phyloP scores from a whole-genome alignment of 2,329 filamentous ascomycete species.

The Arthrobotrys megalospora region DNA sequence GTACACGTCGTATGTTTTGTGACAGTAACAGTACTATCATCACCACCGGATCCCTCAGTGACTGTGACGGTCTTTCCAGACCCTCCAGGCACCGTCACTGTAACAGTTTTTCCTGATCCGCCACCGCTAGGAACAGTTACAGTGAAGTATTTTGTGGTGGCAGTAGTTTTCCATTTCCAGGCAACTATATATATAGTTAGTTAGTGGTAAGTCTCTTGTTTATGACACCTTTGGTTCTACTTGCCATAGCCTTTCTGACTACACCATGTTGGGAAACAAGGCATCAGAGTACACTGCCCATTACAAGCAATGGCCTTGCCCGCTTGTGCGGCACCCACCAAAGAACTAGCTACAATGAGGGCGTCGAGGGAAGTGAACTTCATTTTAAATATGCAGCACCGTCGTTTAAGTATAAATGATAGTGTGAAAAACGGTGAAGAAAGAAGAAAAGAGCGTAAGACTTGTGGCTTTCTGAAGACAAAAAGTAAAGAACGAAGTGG shows the following conservation, averaged over 20 bases:
- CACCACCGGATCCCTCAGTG: neutral
- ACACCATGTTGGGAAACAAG: constrained; percentile 39
- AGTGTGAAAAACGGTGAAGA: neutral
- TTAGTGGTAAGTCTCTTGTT: neutral
- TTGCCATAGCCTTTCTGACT: constrained; percentile 22
- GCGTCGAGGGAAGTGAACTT: constrained; percentile 29
- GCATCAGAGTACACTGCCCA: constrained; percentile 37
- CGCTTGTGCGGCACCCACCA: constrained; percentile 21
- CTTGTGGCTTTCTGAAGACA: neutral
- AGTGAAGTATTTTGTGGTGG: constrained; percentile 23
- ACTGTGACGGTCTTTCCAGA: constrained; percentile 11
- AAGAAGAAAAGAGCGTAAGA: neutral
- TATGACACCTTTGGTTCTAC: neutral
- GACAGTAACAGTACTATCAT: neutral
- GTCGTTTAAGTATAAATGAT: neutral
- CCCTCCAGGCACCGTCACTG: neutral
- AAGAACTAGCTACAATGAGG: constrained; percentile 5
- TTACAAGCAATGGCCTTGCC: constrained; percentile 27
- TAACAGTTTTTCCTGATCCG: neutral
- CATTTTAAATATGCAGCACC: constrained; percentile 19
- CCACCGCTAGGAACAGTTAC: neutral
- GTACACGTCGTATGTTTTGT: neutral
- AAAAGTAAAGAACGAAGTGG: neutral
- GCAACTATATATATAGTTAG: neutral
- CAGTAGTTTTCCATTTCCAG: neutral